Evolutionary conservation across 2,329 filamentous ascomycete species (phyloP).

Genomic region (Sporothrix dimorphospora): DNA sequence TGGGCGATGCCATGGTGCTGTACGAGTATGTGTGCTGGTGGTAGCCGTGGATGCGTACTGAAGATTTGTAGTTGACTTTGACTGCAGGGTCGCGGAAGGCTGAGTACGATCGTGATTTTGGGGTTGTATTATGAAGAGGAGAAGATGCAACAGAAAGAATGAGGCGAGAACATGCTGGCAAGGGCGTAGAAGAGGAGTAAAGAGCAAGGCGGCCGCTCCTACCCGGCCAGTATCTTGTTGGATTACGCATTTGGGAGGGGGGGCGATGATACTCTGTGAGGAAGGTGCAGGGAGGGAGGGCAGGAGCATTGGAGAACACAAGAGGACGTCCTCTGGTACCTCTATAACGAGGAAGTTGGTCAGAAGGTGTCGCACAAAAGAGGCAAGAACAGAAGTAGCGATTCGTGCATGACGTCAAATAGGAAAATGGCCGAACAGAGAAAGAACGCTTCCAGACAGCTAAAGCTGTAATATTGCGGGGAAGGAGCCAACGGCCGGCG

Average conservation of each 20-base stretch:
- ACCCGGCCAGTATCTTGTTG: neutral
- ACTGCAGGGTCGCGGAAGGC: neutral
- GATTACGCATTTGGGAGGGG: neutral
- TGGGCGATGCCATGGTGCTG: conserved; percentile 50
- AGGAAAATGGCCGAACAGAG: neutral
- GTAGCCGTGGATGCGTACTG: neutral
- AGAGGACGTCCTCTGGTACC: neutral
- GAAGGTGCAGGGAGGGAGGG: conserved; percentile 2
- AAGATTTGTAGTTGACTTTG: neutral
- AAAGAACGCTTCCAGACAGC: neutral
- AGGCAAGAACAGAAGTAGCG: neutral
- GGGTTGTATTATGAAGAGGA: neutral
- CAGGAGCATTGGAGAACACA: neutral
- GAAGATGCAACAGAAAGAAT: neutral
- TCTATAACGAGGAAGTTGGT: neutral
- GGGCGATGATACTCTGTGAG: neutral
- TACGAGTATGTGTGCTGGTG: conserved; percentile 30
- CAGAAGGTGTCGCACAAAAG: neutral
- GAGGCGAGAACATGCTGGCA: too few relatives aligned
- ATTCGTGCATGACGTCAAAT: conserved; percentile 16
- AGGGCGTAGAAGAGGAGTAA: neutral
- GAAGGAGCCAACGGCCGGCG: neutral
- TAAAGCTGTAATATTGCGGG: neutral
- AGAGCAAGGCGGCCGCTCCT: conserved; percentile 1
- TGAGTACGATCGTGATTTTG: conserved; percentile 30